Evolutionary conservation across 2,329 filamentous ascomycete genomes (phyloP).

Genomic region (Fusarium neocosmosporiellum): DNA sequence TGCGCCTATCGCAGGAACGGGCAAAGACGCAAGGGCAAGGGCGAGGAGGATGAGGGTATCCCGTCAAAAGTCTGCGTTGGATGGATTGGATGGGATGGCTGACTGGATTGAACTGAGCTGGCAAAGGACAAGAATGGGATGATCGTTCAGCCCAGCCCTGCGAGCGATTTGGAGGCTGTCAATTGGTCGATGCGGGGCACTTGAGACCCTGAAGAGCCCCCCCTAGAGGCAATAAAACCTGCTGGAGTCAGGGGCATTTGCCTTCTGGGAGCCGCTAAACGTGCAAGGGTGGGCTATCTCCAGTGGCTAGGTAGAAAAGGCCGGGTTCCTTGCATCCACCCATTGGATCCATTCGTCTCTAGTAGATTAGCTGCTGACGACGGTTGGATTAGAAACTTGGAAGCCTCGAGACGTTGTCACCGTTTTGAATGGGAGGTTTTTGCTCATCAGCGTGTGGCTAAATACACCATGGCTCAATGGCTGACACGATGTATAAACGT

Average conservation of each 20-base stretch:
- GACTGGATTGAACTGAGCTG: slow-evolving; percentile 10
- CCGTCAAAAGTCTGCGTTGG: neutral
- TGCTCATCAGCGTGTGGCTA: neutral
- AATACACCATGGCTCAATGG: neutral
- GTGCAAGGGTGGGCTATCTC: neutral
- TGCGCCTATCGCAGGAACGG: slow-evolving; percentile 15
- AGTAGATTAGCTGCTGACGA: neutral
- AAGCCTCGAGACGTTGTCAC: neutral
- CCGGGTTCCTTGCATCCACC: neutral
- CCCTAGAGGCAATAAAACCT: slow-evolving; percentile 21
- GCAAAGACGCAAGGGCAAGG: slow-evolving; percentile 20
- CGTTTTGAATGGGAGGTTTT: neutral
- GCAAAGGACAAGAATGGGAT: neutral
- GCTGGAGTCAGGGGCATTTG: slow-evolving; percentile 7
- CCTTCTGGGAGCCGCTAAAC: slow-evolving; percentile 1
- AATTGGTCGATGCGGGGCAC: slow-evolving; percentile 41
- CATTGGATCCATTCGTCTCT: neutral
- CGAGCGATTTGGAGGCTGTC: slow-evolving; percentile 35
- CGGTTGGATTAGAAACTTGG: neutral
- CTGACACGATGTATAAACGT: neutral
- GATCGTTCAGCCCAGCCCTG: slow-evolving; percentile 30
- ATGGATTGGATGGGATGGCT: slow-evolving; percentile 18
- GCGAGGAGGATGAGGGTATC: slow-evolving; percentile 3
- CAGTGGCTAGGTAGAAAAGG: neutral
- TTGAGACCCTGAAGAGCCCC: slow-evolving; percentile 26